Evolutionary conservation across 2,329 filamentous ascomycete genomes (phyloP), one percentile per base, ranked within the genome.

Genomic region (Parascedosporium putredinis): DNA sequence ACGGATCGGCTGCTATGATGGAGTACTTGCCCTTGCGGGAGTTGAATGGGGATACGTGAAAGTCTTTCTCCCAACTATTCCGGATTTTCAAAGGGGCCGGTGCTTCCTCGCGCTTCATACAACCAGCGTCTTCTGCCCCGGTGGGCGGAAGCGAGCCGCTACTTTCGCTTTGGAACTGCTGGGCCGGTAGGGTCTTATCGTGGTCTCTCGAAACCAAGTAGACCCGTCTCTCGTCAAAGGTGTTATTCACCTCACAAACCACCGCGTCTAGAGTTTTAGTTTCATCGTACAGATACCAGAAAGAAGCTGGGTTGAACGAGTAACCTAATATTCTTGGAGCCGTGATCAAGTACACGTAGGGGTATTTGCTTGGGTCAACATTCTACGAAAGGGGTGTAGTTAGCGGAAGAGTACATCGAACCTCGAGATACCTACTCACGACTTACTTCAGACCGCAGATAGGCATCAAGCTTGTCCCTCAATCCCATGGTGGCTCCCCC

Each of bases 11-110:
- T 1, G 74, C 69, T 9, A 65, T 56, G 12, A 81, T 57, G 1
- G 71, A 75, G 57, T 80, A 83, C 0, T 64, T 65, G 2, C 77
- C 77, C 48, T 75, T 73, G 25, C 74, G 70, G 5, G 75, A 78
- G 60, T 85, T 89, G 70, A 89, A 89, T 0, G 83, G 82, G 1
- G 83, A 88, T 16, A 88, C 82, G 58, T 88, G 84, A 55, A 89
- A 86, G 55, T 86, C 83, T 56, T 90, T 89, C 5, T 67, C 62
- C 78, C 80, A 86, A 0, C 66, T 45, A 36, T 45, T 16, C 5
- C 43, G 34, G 25, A 50, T 27, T 8, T 24, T 27, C 8, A 10
- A 29, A 9, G 8, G 49, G 45, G 18, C 34, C 5, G 40, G 16
- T 10, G 18, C 5, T 10, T 14, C n/a, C 27, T 8, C n/a, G 18